Evolutionary conservation across 768 basidiomycete species (phyloP).

Genomic region (Melanogaster broomeanus): DNA sequence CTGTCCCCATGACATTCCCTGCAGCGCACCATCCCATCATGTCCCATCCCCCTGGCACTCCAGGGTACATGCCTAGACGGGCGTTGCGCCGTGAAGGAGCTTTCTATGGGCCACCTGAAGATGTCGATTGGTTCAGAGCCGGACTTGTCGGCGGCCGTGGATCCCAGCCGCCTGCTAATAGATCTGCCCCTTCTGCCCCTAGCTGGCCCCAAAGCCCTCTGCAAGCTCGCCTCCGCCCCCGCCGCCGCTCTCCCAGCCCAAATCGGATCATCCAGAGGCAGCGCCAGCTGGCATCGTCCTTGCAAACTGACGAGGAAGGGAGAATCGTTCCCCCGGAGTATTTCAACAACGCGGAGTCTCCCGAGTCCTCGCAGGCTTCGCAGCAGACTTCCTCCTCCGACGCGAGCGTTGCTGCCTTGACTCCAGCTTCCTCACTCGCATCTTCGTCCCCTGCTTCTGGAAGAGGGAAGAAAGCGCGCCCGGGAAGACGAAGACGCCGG

Average conservation of each 20-base stretch:
- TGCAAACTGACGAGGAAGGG: conserved; percentile 12
- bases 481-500: conserved; percentile 10
- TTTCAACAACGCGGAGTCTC: neutral
- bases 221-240: neutral
- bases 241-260: neutral
- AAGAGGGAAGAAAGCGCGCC: conserved; percentile 17
- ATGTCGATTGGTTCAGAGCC: conserved; percentile 5
- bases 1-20: conserved; percentile 16
- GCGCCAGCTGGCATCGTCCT: neutral
- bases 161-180: neutral
- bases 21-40: conserved; percentile 23
- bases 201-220: conserved; percentile 13
- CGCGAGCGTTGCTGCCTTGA: neutral
- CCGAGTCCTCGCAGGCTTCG: neutral
- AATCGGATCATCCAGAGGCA: conserved; percentile 11
- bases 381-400: neutral
- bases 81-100: conserved; percentile 23
- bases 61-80: conserved; percentile 6
- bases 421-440: neutral
- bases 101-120: conserved; percentile 12
- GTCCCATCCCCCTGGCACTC: conserved; percentile 18
- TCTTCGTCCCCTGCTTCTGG: conserved; percentile 11
- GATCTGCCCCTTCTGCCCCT: neutral
- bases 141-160: conserved; percentile 15
- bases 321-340: conserved; percentile 5